Evolutionary conservation across 2,329 filamentous ascomycete species (phyloP).

Genomic region (Fusarium xylarioides): DNA sequence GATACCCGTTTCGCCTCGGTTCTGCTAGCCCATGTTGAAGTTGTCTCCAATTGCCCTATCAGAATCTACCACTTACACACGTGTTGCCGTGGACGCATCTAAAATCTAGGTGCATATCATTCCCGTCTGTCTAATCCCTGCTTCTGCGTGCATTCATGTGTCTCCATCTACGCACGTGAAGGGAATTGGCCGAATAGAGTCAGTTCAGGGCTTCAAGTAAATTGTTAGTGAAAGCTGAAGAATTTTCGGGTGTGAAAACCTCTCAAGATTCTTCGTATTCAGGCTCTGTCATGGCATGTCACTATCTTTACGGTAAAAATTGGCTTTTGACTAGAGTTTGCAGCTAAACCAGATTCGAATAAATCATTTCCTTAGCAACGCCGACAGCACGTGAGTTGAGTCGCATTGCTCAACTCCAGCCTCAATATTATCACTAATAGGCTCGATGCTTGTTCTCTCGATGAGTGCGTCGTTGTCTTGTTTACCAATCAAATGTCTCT

Average conservation of each 20-base stretch:
- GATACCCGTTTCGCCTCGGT: slow-evolving; percentile 2
- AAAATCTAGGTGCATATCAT: slow-evolving; percentile 27
- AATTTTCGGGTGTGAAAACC: neutral
- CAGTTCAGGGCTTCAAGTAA: neutral
- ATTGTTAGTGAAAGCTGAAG: neutral
- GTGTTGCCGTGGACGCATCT: slow-evolving; percentile 18
- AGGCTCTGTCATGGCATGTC: neutral
- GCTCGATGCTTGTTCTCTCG: slow-evolving; percentile 1
- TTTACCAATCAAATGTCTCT: neutral
- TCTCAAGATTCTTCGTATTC: neutral
- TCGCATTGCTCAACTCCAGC: slow-evolving; percentile 7
- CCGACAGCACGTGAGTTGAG: neutral
- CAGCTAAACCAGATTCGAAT: slow-evolving; percentile 23
- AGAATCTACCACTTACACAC: slow-evolving; percentile 23
- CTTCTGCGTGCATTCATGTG: slow-evolving; percentile 24
- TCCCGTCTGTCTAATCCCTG: slow-evolving; percentile 14
- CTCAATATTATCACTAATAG: neutral
- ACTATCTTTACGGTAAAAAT: neutral
- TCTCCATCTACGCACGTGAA: slow-evolving; percentile 27
- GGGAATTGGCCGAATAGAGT: neutral
- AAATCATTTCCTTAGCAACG: slow-evolving; percentile 26
- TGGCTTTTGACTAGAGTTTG: slow-evolving; percentile 19
- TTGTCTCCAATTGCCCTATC: slow-evolving; percentile 31
- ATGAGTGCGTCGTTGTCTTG: neutral
- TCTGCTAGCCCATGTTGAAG: neutral